Evolutionary conservation across 441 rosid genomes (phyloP), one percentile per base, ranked within the genome.

Genomic region (Euphorbia celastroides): DNA sequence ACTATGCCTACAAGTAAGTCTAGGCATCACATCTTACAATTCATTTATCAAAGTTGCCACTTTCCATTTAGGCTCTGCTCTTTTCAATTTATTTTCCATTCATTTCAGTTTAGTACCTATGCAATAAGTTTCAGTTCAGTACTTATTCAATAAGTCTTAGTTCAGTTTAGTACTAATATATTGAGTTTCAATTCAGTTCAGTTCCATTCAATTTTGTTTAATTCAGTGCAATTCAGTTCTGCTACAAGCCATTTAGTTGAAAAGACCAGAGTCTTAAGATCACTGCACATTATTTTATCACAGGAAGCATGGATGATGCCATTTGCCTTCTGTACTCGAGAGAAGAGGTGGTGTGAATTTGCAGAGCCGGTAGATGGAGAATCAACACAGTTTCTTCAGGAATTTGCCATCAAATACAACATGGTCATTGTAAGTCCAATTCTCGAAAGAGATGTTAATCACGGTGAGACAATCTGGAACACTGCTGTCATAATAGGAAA

Each of bases 261-360:
- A n/a, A n/a, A n/a, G n/a, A n/a, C n/a, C n/a, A 59, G 68, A 52
- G 10, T 50, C 30, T 62, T 17, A 10, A 22, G 32, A 30, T 27
- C 14, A 68, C 38, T 11, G 68, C 48, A 25, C 61, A 46, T 66
- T 34, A 52, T 67, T 1, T 19, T 58, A 10, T 55, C 62, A 19
- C 56, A 93, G 99, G 97, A 94, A 86, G 94, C 97, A 64, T 94
- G 97, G 99, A 91, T 71, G 51, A 94, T 91, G 97, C 97, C 99
- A 8, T 94, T 91, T 82, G 97, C 96, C 58, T 94, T 91, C 62
- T 91, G 99, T 65, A 91, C 97, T 2, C 77, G 99, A 65, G 99
- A 94, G 83, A 94, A 86, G 86, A 88, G 81, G 60, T 92, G 96
- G 97, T 89, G 97, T 66, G 97, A 94, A 75, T 89, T 92, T 72